These are phyloP conservation scores for Trifolium subterraneum DNA, from an alignment of 306 rosid genomes.

Conservation along the genomic window DNA sequence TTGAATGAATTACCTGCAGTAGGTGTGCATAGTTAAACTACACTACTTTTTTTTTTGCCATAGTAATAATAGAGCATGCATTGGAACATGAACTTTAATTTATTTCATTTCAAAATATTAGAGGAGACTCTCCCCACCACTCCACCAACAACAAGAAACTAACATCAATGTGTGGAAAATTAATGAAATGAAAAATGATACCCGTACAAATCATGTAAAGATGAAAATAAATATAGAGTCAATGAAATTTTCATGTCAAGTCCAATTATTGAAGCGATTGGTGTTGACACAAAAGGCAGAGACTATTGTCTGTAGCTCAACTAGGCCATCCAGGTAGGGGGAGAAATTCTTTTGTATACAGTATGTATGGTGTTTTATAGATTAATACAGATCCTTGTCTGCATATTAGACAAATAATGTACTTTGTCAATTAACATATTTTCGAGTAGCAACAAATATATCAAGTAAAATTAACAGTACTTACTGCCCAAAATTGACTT, in stretches of 20 bases:
- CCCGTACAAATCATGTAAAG: background rate
- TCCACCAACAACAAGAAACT: background rate
- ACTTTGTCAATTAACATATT: background rate
- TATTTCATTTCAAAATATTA: background rate
- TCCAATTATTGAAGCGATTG: constrained; percentile 39
- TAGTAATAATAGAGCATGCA: background rate
- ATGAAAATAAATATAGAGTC: background rate
- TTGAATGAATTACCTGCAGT: constrained; percentile 9
- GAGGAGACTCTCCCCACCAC: too few species aligned
- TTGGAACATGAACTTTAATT: background rate
- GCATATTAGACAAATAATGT: background rate
- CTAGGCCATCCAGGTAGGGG: constrained; percentile 28
- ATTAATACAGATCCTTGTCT: background rate
- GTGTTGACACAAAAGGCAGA: constrained; percentile 38
- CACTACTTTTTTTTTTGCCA: background rate
- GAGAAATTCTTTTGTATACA: constrained; percentile 3
- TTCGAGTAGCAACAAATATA: background rate
- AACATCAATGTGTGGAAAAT: background rate
- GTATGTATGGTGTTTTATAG: background rate
- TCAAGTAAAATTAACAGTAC: background rate
- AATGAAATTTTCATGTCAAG: background rate
- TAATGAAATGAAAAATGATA: background rate
- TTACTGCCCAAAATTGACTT: background rate
- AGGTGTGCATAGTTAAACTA: constrained; percentile 9
- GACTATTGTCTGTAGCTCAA: constrained; percentile 34